Conservation (phyloP, 139 green algal genomes). For the Mychonastes homosphaera region DNA sequence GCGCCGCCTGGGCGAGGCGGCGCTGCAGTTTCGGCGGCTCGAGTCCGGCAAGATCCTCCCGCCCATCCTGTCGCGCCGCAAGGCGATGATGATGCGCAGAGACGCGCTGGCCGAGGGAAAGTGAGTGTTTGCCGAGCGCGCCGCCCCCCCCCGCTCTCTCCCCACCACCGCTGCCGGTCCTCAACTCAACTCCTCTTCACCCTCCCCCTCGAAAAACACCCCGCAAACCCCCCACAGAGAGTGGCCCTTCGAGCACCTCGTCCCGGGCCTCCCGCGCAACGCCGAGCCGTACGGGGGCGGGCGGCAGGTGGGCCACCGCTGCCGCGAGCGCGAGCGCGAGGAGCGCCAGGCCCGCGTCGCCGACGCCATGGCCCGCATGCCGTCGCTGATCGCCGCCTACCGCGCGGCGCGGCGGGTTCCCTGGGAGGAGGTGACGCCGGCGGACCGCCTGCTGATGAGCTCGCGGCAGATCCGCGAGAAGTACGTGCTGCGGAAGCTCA, state of each 20-base stretch:
- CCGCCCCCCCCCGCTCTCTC: background rate
- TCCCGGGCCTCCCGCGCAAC: slow-evolving; percentile 23
- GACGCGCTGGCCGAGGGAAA: slow-evolving; percentile 22
- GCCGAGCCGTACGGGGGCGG: slow-evolving; percentile 15
- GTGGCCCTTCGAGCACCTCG: slow-evolving; percentile 37
- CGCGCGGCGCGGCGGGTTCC: slow-evolving; percentile 21
- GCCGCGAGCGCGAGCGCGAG: background rate
- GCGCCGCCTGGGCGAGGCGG: slow-evolving; percentile 17
- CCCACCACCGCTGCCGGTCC: background rate
- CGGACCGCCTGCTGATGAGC: slow-evolving; percentile 21
- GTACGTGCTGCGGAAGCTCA: slow-evolving; percentile 20
- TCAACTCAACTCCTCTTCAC: too few species aligned
- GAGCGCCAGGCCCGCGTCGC: slow-evolving; percentile 18
- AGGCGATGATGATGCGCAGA: slow-evolving; percentile 12
- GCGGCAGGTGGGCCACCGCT: slow-evolving; percentile 19
- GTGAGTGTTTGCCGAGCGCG: slow-evolving; percentile 4
- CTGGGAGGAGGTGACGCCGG: slow-evolving; percentile 22
- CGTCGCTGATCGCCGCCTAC: slow-evolving; percentile 30
- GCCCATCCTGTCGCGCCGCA: slow-evolving; percentile 11
- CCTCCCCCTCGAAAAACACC: too few species aligned
- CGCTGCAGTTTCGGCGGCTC: slow-evolving; percentile 11
- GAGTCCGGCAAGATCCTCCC: slow-evolving; percentile 10
- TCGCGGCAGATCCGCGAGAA: slow-evolving; percentile 19
- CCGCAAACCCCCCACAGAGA: slow-evolving; percentile 6
- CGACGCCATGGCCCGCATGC: slow-evolving; percentile 32